Base-by-base conservation (phyloP, 148 eudicot species). In the Agrostemma githago region DNA sequence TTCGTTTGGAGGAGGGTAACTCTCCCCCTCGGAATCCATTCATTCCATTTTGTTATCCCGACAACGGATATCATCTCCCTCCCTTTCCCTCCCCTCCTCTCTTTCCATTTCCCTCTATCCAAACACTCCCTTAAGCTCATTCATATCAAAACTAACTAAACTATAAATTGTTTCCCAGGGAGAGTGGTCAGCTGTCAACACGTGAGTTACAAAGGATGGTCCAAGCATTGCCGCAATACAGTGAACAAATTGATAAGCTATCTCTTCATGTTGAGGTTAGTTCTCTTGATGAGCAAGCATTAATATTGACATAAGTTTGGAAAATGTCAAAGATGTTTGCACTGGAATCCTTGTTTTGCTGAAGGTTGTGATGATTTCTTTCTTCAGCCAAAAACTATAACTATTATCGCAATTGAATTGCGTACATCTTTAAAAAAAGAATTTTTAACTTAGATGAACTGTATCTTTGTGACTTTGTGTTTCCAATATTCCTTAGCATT, bases 191-290 rank as follows among this genome's bases (percentile, higher is more conserved):
- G 54, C 71, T 94, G 75, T 94, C 98, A 21, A 91, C 97, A 66
- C 90, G 95, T 53, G 98, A 94, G 76, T 83, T 94, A 88, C 97
- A 94, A 79, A 91, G 80, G 87, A 87, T 94, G 91, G 97, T 89
- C 68, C 97, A 87, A 84, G 89, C 98, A 70, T 85, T 94, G 84
- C 98, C 97, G 57, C 98, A 94, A 67, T 94, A 91, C 64, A 91
- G 97, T 75, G 98, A 94, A 77, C 97, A 91, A 82, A 91, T 94
- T 71, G 97, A 89, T 70, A 94, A 89, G 82, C 90, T 94, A 51
- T 94, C 98, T 59, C 88, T 91, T 66, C 98, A 94, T 81, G 93
- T 94, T 56, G 97, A 94, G 86, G 98, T 91, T 81, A 85, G 97
- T 88, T 79, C 43, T 78, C 72, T 57, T 12, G 57, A 71, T 56